Conservation (phyloP, 352 stramenopile species). For the Globisporangium echinulatum region DNA sequence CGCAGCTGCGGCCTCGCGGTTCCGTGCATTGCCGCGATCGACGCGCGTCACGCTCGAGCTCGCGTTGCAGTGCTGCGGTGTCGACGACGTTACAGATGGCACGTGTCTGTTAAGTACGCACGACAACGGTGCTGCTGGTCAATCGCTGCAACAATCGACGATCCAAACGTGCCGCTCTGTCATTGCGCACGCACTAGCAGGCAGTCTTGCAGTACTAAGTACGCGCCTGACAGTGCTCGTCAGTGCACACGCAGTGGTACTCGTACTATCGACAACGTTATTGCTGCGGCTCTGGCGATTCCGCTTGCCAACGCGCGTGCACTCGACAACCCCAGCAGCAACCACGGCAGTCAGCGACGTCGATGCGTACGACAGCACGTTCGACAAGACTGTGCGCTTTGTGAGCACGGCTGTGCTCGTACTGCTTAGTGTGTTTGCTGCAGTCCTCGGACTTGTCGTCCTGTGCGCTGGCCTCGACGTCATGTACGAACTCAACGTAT, state of each 20-base stretch:
- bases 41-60: slow-evolving; percentile 30
- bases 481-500: slow-evolving; percentile 59
- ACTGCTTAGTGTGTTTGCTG: slow-evolving; percentile 17
- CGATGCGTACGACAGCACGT: slow-evolving; percentile 8
- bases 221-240: slow-evolving; percentile 13
- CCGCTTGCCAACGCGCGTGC: neutral
- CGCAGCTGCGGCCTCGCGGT: slow-evolving; percentile 25
- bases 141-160: neutral
- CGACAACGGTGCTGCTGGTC: no score
- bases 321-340: neutral
- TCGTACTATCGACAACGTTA: slow-evolving; percentile 18
- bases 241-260: slow-evolving; percentile 13
- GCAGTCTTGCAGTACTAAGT: slow-evolving; percentile 11
- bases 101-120: slow-evolving; percentile 8
- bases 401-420: slow-evolving; percentile 8
- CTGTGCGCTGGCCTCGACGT: slow-evolving; percentile 45
- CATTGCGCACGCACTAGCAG: neutral
- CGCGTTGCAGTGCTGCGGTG: slow-evolving; percentile 43
- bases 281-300: slow-evolving; percentile 22
- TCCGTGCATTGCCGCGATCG: slow-evolving; percentile 15
- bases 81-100: slow-evolving; percentile 24
- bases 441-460: slow-evolving; percentile 23
- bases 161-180: slow-evolving; percentile 24
- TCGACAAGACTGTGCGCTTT: slow-evolving; percentile 10
- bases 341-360: neutral